Percentiles rank a stretch among this genome's conserved stretches.
Conservation (phyloP, 345 rosid species). For the Citrus inodora region DNA sequence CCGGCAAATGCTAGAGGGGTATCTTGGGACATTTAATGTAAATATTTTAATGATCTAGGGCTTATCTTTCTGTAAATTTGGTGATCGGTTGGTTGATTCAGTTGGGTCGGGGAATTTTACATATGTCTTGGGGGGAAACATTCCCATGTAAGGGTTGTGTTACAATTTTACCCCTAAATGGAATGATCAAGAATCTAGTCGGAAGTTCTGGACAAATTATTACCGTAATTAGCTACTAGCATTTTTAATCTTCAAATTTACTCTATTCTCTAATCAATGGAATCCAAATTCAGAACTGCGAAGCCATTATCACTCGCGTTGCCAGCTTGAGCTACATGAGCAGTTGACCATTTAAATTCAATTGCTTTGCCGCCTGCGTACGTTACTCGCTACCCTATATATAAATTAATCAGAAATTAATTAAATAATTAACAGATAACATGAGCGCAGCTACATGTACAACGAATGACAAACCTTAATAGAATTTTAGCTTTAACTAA, state of each 20-base stretch:
- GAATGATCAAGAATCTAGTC: slow-evolving; percentile 6
- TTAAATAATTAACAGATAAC: background rate
- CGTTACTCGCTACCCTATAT: background rate
- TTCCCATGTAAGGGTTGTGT: slow-evolving; percentile 27
- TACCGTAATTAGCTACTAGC: background rate
- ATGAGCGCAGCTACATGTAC: background rate
- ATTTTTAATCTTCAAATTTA: background rate
- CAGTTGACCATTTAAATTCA: background rate
- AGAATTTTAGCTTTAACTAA: background rate
- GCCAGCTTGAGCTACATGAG: background rate
- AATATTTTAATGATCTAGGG: slow-evolving; percentile 5
- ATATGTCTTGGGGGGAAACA: background rate
- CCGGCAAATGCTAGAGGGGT: background rate
- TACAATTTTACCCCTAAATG: slow-evolving; percentile 47
- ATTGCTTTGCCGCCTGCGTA: background rate
- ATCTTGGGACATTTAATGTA: slow-evolving; percentile 8
- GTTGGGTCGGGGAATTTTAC: background rate
- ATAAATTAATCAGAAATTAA: background rate
- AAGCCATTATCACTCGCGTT: background rate
- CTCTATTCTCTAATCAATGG: background rate
- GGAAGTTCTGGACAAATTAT: background rate
- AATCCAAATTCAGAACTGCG: background rate
- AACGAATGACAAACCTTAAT: background rate
- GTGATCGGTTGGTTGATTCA: background rate
- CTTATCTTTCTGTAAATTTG: background rate